Conservation (phyloP, 2,329 filamentous ascomycete species). For the Penicillium frequentans region DNA sequence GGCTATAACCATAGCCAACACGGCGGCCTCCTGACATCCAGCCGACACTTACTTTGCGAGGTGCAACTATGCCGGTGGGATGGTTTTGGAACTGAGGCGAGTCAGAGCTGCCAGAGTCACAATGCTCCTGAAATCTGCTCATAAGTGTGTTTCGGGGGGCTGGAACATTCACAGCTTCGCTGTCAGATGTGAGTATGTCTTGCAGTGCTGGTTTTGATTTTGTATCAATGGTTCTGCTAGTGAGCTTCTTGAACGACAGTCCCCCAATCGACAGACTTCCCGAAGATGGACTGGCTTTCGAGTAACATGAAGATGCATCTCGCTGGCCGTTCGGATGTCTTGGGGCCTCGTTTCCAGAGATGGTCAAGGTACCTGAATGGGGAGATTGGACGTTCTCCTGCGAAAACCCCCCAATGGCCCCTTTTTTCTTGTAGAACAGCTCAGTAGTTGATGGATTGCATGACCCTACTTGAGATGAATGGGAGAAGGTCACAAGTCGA, state of each 20-base stretch:
- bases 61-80: constrained; percentile 4
- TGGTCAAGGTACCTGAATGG: constrained; percentile 1
- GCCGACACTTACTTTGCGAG: constrained; percentile 40
- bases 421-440: constrained; percentile 13
- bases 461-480: constrained; percentile 21
- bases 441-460: constrained; percentile 24
- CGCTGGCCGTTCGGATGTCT: constrained; percentile 5
- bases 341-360: not conserved
- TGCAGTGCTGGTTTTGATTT: constrained; percentile 1
- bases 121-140: constrained; percentile 37
- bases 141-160: constrained; percentile 5
- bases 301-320: constrained; percentile 29
- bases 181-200: constrained; percentile 1
- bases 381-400: constrained; percentile 13
- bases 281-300: constrained; percentile 12
- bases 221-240: not conserved
- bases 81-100: not conserved
- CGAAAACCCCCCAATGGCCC: constrained; percentile 8
- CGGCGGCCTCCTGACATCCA: constrained; percentile 45
- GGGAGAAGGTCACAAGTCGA: constrained; percentile 24
- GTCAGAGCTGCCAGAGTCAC: constrained; percentile 16
- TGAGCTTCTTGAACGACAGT: not conserved
- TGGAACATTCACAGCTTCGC: not conserved
- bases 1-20: constrained; percentile 41
- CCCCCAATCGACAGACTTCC: constrained; percentile 1